Conservation (phyloP, 1,284 basidiomycete genomes). For the Polyporus tsugae region DNA sequence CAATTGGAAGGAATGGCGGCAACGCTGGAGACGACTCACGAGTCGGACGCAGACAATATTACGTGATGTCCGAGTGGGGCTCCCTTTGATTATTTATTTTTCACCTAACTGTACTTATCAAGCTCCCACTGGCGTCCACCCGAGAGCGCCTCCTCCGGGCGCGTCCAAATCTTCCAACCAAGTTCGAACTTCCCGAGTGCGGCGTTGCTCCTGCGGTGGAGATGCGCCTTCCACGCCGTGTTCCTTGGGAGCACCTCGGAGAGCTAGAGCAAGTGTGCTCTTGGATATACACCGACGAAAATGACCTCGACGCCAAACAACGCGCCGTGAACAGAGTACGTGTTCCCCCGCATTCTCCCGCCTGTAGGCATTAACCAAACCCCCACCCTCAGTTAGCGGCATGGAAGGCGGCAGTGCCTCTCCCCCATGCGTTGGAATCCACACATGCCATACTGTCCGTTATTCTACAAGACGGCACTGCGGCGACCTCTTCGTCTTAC, state of each 20-base stretch:
- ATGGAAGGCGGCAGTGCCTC: constrained; percentile 75
- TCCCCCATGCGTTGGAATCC: constrained; percentile 79
- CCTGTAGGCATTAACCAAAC: constrained; percentile 9
- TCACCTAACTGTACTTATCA: too few relatives aligned
- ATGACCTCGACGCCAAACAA: constrained; percentile 61
- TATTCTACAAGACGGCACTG: constrained; percentile 57
- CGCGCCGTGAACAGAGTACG: constrained; percentile 78
- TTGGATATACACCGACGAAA: constrained; percentile 80
- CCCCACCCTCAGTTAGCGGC: constrained; percentile 67
- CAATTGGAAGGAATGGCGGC: not conserved
- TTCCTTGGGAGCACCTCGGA: constrained; percentile 79
- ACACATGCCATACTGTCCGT: constrained; percentile 74
- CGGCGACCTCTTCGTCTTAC: constrained; percentile 44
- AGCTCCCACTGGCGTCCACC: not conserved
- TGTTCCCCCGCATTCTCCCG: constrained; percentile 14
- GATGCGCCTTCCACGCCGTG: constrained; percentile 84
- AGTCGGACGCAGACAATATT: too few relatives aligned
- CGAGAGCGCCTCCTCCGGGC: not conserved
- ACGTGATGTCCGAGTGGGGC: not conserved
- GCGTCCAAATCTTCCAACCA: too few relatives aligned
- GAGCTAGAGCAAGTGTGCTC: constrained; percentile 87
- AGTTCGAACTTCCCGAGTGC: too few relatives aligned
- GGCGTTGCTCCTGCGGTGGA: not conserved
- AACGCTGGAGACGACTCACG: too few relatives aligned
- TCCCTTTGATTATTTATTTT: too few relatives aligned